Conservation (phyloP, 805 yeast species). For the Wickerhamomyces strasburgensis region DNA sequence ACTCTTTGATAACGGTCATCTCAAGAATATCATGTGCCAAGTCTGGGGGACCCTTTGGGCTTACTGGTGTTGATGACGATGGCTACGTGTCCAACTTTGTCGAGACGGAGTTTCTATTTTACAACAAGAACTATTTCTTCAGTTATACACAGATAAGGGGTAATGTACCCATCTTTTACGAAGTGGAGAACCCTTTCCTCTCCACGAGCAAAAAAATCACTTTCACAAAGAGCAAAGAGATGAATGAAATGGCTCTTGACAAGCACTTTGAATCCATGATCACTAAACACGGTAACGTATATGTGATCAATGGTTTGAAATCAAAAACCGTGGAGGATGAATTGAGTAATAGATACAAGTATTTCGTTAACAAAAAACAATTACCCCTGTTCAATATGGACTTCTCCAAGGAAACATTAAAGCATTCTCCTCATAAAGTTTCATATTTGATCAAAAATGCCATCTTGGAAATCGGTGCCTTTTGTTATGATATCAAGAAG, state of each 20-base stretch:
- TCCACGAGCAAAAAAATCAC: slow-evolving; percentile 69
- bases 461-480: slow-evolving; percentile 79
- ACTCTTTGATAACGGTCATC: slow-evolving; percentile 58
- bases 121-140: slow-evolving; percentile 44
- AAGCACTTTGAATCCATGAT: slow-evolving; percentile 71
- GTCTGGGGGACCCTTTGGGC: slow-evolving; percentile 81
- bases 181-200: slow-evolving; percentile 68
- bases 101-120: slow-evolving; percentile 79
- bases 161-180: slow-evolving; percentile 93
- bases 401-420: slow-evolving; percentile 31
- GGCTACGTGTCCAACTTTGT: slow-evolving; percentile 91
- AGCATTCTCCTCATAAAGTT: slow-evolving; percentile 32
- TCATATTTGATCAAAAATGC: slow-evolving; percentile 58
- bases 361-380: slow-evolving; percentile 40
- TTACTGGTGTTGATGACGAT: slow-evolving; percentile 85
- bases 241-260: slow-evolving; percentile 82
- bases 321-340: slow-evolving; percentile 71
- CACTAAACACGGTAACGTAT: slow-evolving; percentile 78
- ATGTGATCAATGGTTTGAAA: slow-evolving; percentile 67
- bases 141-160: slow-evolving; percentile 86
- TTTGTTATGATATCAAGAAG: slow-evolving; percentile 58
- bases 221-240: slow-evolving; percentile 73
- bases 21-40: slow-evolving; percentile 88
- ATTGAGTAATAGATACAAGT: slow-evolving; percentile 54
- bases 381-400: slow-evolving; percentile 34